Percentiles rank a stretch among this genome's conserved stretches.
Conservation (phyloP, 164 flowering plant genomes). For the Stephania cephalantha region DNA sequence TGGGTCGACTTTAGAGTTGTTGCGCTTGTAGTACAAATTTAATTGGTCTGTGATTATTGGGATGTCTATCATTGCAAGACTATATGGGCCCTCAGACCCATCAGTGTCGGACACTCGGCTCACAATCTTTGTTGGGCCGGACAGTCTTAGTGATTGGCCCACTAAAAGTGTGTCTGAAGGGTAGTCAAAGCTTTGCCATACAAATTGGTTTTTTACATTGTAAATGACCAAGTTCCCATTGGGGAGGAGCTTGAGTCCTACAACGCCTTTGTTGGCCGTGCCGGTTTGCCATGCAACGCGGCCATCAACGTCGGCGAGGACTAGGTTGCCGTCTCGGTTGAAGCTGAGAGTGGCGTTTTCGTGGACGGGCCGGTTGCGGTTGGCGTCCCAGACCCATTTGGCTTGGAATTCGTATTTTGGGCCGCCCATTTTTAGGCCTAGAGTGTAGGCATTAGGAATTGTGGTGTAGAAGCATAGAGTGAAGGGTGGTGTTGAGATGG, state of each 20-base stretch:
- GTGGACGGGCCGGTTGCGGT: conserved; percentile 39
- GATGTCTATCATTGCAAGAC: conserved; percentile 16
- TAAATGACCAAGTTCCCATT: conserved; percentile 30
- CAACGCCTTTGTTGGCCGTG: conserved; percentile 42
- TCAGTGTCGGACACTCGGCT: conserved; percentile 21
- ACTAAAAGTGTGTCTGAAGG: conserved; percentile 30
- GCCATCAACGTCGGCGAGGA: conserved; percentile 42
- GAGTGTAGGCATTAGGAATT: conserved; percentile 23
- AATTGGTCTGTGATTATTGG: neutral
- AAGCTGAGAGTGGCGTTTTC: conserved; percentile 39
- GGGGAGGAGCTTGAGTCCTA: conserved; percentile 17
- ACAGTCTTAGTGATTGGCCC: conserved; percentile 19
- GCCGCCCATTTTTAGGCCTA: conserved; percentile 26
- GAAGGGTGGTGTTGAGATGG: conserved; percentile 12
- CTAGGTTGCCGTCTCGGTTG: conserved; percentile 44
- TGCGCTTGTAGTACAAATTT: conserved; percentile 15
- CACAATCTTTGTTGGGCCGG: conserved; percentile 18
- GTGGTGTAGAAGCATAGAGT: conserved; percentile 30
- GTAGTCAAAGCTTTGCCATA: conserved; percentile 38
- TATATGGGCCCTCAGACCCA: conserved; percentile 25
- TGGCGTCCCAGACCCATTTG: conserved; percentile 63
- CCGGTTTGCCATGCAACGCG: conserved; percentile 44
- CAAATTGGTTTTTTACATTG: conserved; percentile 18
- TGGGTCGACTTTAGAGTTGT: conserved; percentile 2
- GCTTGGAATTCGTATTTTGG: conserved; percentile 7